These are phyloP conservation scores for Pseudocercospora macadamiae DNA, from an alignment of 2,329 filamentous ascomycete genomes.

Conservation along the genomic window DNA sequence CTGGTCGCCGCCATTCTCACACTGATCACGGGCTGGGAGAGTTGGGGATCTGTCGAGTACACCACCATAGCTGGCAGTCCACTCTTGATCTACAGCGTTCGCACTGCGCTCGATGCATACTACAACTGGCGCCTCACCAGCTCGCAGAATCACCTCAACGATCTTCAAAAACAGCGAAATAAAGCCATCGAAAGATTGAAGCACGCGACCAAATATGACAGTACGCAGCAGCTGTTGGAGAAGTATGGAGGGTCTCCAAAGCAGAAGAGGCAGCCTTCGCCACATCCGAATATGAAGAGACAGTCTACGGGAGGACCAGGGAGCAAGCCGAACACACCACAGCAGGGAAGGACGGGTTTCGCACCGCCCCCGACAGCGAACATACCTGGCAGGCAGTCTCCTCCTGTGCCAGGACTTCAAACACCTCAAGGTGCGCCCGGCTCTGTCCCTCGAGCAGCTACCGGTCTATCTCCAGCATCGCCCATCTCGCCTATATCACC, in stretches of 20 bases:
- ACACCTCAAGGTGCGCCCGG: slow-evolving; percentile 16
- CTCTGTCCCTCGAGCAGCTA: slow-evolving; percentile 4
- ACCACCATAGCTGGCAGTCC: slow-evolving; percentile 77
- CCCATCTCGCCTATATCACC: slow-evolving; percentile 50
- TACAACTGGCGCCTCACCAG: slow-evolving; percentile 81
- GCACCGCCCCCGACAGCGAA: slow-evolving; percentile 68
- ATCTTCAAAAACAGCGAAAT: slow-evolving; percentile 75
- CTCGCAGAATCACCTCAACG: slow-evolving; percentile 70
- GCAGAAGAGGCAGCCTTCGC: slow-evolving; percentile 35
- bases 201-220: slow-evolving; percentile 92
- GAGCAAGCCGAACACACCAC: slow-evolving; percentile 32
- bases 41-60: slow-evolving; percentile 78
- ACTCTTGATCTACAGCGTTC: slow-evolving; percentile 69
- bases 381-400: slow-evolving; percentile 50
- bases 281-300: slow-evolving; percentile 42
- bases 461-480: slow-evolving; percentile 31
- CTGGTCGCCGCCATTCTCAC: slow-evolving; percentile 80
- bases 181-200: slow-evolving; percentile 94
- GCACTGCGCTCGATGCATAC: slow-evolving; percentile 67
- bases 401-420: slow-evolving; percentile 8
- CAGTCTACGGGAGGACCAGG: slow-evolving; percentile 25
- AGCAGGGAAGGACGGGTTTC: slow-evolving; percentile 59
- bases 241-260: slow-evolving; percentile 78
- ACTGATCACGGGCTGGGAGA: slow-evolving; percentile 81
- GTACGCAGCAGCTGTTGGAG: slow-evolving; percentile 86